These are phyloP conservation scores for Taphrina flavorubra DNA, from an alignment of 1,139 yeast species.

Conservation along the genomic window DNA sequence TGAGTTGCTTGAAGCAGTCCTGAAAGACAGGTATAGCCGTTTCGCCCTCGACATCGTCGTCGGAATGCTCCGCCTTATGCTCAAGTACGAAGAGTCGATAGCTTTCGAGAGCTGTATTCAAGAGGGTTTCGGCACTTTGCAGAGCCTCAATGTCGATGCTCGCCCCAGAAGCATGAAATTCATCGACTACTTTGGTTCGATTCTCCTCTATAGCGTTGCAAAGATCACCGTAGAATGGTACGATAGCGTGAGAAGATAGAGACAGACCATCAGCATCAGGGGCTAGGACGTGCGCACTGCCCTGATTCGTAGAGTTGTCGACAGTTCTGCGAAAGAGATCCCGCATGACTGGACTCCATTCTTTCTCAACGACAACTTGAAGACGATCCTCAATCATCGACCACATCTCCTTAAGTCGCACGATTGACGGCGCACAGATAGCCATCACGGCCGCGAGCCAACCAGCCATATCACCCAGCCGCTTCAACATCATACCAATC, in stretches of 20 bases:
- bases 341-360: constrained; percentile 93
- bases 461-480: constrained; percentile 88
- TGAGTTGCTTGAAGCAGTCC: constrained; percentile 39
- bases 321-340: constrained; percentile 68
- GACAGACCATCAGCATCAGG: constrained; percentile 88
- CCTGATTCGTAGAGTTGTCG: constrained; percentile 49
- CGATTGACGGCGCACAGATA: constrained; percentile 79
- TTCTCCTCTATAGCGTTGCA: constrained; percentile 48
- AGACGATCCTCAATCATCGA: constrained; percentile 66
- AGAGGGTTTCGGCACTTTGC: constrained; percentile 7
- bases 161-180: not conserved
- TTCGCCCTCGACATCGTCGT: not conserved
- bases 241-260: constrained; percentile 70
- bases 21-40: constrained; percentile 18
- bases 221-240: constrained; percentile 91
- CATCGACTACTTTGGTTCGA: constrained; percentile 1
- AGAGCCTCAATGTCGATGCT: constrained; percentile 13
- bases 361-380: constrained; percentile 69
- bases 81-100: constrained; percentile 2
- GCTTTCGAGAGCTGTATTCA: constrained; percentile 30
- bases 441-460: constrained; percentile 92
- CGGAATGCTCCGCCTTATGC: not conserved
- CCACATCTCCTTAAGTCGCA: constrained; percentile 80
- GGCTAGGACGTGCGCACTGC: constrained; percentile 70
- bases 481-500: constrained; percentile 77